These are phyloP conservation scores for Gonium pectorale DNA, from an alignment of 139 green algal species.

Conservation along the genomic window DNA sequence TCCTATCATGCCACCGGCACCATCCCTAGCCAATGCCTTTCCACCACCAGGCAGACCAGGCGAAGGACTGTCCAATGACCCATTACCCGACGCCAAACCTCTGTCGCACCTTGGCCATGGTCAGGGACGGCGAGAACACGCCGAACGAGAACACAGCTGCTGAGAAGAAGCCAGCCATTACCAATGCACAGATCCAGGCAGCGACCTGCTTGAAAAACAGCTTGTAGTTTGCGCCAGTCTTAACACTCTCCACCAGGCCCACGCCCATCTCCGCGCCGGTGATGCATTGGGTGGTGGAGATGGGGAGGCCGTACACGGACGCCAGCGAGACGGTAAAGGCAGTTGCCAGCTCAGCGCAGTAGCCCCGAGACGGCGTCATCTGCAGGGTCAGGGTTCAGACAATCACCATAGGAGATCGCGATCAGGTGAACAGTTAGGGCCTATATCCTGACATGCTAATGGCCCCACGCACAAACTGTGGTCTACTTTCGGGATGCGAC, in stretches of 20 bases:
- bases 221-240: conserved; percentile 43
- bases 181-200: conserved; percentile 56
- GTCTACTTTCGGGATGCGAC: too few relatives aligned
- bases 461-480: too few relatives aligned
- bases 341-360: conserved; percentile 53
- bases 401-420: neutral
- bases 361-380: conserved; percentile 48
- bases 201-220: conserved; percentile 45
- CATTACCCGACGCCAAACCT: neutral
- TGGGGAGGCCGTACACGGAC: conserved; percentile 52
- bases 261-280: conserved; percentile 55
- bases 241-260: conserved; percentile 40
- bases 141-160: conserved; percentile 46
- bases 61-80: neutral
- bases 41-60: neutral
- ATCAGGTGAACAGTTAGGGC: too few relatives aligned
- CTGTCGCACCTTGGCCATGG: conserved; percentile 28
- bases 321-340: conserved; percentile 52
- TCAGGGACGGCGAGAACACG: conserved; percentile 27
- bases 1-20: neutral
- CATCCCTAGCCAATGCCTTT: neutral
- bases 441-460: too few relatives aligned
- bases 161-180: conserved; percentile 33
- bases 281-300: conserved; percentile 57
- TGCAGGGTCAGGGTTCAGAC: too few relatives aligned